phyloP scores from a whole-genome alignment of 495 filamentous ascomycete species.

The Wilcoxina mikolae region DNA sequence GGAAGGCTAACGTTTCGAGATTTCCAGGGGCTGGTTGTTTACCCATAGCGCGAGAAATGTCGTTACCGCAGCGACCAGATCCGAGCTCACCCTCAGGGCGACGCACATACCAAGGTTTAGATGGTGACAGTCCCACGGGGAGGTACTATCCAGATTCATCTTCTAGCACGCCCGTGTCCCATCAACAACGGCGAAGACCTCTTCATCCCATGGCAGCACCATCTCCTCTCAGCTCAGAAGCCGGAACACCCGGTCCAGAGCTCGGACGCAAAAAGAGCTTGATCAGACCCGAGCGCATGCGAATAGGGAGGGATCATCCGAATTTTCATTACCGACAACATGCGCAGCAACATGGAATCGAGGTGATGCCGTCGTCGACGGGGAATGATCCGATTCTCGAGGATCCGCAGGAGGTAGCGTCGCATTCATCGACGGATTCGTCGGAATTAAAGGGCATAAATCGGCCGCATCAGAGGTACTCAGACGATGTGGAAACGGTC shows the following conservation, averaged over 20 bases:
- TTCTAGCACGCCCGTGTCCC: neutral
- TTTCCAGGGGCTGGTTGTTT: neutral
- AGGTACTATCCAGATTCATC: neutral
- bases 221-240: conserved; percentile 27
- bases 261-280: conserved; percentile 64
- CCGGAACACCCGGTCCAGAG: conserved; percentile 31
- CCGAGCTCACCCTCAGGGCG: neutral
- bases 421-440: conserved; percentile 31
- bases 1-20: neutral
- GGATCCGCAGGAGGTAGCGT: conserved; percentile 42
- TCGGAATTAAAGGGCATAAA: conserved; percentile 39
- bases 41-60: neutral
- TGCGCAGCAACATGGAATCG: conserved; percentile 66
- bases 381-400: conserved; percentile 80
- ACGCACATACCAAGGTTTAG: conserved; percentile 3
- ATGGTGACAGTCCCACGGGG: neutral
- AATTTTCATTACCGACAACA: conserved; percentile 91
- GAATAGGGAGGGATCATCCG: conserved; percentile 67
- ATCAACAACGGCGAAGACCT: neutral
- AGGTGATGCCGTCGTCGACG: conserved; percentile 71
- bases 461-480: conserved; percentile 23
- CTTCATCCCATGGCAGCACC: neutral
- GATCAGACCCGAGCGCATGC: conserved; percentile 72
- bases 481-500: conserved; percentile 11
- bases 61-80: conserved; percentile 5